Evolutionary conservation across 441 rosid species (phyloP).

Genomic region (Biscutella laevigata): DNA sequence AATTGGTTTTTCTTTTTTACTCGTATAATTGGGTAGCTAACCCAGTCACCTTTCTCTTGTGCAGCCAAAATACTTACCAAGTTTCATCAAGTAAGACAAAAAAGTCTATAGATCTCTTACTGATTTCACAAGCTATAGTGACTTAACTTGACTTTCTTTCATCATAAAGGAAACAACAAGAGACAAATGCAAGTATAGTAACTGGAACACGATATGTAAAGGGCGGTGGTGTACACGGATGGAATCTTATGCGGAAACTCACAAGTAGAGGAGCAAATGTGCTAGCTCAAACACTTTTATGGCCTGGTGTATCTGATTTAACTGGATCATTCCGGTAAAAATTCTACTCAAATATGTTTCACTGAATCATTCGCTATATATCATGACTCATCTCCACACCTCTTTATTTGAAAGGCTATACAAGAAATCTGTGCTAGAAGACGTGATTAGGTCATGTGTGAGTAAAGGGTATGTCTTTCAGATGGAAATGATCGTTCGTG

Average conservation of each 20-base stretch:
- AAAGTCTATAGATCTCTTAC: constrained; percentile 12
- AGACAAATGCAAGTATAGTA: constrained; percentile 85
- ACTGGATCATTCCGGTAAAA: constrained; percentile 93
- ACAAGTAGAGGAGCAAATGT: constrained; percentile 98
- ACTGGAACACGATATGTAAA: constrained; percentile 87
- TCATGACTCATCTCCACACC: constrained; percentile 12
- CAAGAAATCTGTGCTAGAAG: constrained; percentile 77
- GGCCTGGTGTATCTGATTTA: constrained; percentile 98
- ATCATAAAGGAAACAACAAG: constrained; percentile 67
- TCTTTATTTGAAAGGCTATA: constrained; percentile 51
- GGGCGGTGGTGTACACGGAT: constrained; percentile 94
- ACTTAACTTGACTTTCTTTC: background rate
- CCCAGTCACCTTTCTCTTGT: constrained; percentile 20
- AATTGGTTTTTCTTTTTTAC: background rate
- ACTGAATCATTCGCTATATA: background rate
- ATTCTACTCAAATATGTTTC: background rate
- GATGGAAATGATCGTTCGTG: constrained; percentile 99
- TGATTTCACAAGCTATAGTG: background rate
- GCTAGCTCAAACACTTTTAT: constrained; percentile 85
- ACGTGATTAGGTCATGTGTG: constrained; percentile 66
- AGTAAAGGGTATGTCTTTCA: constrained; percentile 96
- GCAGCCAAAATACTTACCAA: constrained; percentile 93
- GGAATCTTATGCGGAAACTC: constrained; percentile 96
- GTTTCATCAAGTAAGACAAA: constrained; percentile 77
- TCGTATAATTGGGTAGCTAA: constrained; percentile 5